Evolutionary conservation across 179 eudicot species (phyloP), one percentile per base, ranked within the genome.

Genomic region (Spergularia azorica): DNA sequence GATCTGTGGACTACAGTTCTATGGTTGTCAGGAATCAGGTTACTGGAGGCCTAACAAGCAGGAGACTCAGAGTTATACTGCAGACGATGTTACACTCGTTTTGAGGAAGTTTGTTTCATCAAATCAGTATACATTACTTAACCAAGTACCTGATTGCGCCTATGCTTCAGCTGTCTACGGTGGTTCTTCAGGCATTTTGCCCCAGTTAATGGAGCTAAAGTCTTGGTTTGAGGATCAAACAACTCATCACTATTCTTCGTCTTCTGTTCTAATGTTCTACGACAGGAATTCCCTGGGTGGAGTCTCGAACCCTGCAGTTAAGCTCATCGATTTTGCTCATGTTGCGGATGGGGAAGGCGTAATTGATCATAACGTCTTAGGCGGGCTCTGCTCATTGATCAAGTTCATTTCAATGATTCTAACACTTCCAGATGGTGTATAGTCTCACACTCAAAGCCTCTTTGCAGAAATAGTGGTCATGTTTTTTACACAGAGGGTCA

Each of bases 151-250:
- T 14, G 92, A 92, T 72, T 86, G 92, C 80, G 82, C 84, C 64
- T 87, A 88, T 72, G 92, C 92, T 18, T 72, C 88, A 3, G 54
- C 41, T 41, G 89, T 89, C 46, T 94, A 87, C 66, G 93, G 95
- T 32, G 96, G 94, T n/a, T 75, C 86, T 0, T 50, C 81, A 8
- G 98, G 97, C 32, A 87, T 92, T 78, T 74, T 94, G 85, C 85
- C 90, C 1, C 95, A 92, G 69, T 55, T 94, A 58, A 52, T 82
- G 81, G 95, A 94, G 85, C 84, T 94, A 54, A 94, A 94, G 83
- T 86, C 88, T 57, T 94, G 98, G 98, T 94, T 94, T 79, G 97
- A 94, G 79, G 91, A 89, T 70, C 98, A 94, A 83, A 94, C 97
- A 0, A 60, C 79, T 60, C 90, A 79, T 74, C 95, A 94, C 51